Evolutionary conservation across 768 basidiomycete genomes (phyloP), one percentile per base, ranked within the genome.

Genomic region (Tremella yokohamensis): DNA sequence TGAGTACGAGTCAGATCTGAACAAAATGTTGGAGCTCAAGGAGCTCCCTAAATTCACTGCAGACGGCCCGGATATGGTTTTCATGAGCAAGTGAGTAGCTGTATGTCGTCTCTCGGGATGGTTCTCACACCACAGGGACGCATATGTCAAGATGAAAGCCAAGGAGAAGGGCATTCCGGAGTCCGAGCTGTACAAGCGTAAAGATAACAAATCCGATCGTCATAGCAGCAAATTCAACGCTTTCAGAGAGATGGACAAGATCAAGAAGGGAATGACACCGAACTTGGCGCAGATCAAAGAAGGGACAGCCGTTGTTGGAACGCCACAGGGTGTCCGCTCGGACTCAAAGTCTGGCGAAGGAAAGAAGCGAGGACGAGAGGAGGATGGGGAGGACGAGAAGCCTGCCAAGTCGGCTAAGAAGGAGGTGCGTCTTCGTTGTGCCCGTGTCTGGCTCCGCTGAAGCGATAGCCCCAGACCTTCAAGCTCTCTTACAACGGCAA

Each of bases 111-210:
- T n/a, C n/a, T n/a, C n/a, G n/a, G n/a, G n/a, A n/a, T 18, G 6
- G 26, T 22, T 40, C 49, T 52, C 53, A 58, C 38, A 16, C 18
- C 18, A 49, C 58, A 90, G 89, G 70, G 85, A 85, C 63, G 88
- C 81, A 8, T 96, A 96, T 75, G 90, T 90, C 67, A 85, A 90
- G 64, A 92, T 92, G 91, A 97, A 96, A 79, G 88, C 92, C 77
- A 87, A 89, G 75, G 89, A 94, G 78, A 92, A 96, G 77, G 90
- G 90, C 9, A 82, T 96, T 45, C 73, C 73, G 55, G 57, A 72
- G 15, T 22, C 38, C 15, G 62, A 71, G 61, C 49, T 44, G 38
- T 40, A 66, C 63, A 52, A 38, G 15, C 24, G 51, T 19, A 52
- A 52, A 39, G 64, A 62, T 26, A 24, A 7, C n/a, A 56, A 54